These are phyloP conservation scores for Sodiomyces alkalinus DNA, from an alignment of 2,329 filamentous ascomycete genomes.

Conservation along the genomic window DNA sequence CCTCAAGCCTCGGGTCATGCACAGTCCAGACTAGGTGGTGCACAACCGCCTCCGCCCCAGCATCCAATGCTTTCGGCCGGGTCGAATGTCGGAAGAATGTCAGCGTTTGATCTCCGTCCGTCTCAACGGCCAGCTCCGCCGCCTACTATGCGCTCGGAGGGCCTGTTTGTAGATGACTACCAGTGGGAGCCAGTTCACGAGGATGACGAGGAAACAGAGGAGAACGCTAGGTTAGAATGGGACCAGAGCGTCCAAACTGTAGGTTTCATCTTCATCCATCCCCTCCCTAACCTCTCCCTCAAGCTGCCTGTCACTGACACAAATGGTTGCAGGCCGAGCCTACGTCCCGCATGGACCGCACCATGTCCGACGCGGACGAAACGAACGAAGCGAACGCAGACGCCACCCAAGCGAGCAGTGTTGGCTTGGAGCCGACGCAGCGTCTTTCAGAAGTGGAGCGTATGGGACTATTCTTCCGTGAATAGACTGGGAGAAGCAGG, in stretches of 20 bases:
- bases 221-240: slow-evolving; percentile 57
- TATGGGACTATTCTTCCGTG: slow-evolving; percentile 22
- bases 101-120: slow-evolving; percentile 29
- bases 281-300: slow-evolving; percentile 1
- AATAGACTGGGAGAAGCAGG: too few relatives aligned
- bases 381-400: slow-evolving; percentile 9
- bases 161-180: slow-evolving; percentile 56
- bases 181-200: slow-evolving; percentile 56
- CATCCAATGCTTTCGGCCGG: slow-evolving; percentile 2
- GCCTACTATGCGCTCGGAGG: slow-evolving; percentile 46
- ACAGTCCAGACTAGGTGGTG: slow-evolving; percentile 7
- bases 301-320: slow-evolving; percentile 17
- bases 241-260: slow-evolving; percentile 52
- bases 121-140: slow-evolving; percentile 36
- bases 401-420: slow-evolving; percentile 10
- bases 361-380: slow-evolving; percentile 12
- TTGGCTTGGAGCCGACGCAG: slow-evolving; percentile 53
- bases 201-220: slow-evolving; percentile 44
- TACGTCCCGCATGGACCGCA: slow-evolving; percentile 25
- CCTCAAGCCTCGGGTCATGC: slow-evolving; percentile 3
- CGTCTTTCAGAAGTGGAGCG: slow-evolving; percentile 50
- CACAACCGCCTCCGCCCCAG: slow-evolving; percentile 14
- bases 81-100: slow-evolving; percentile 6
- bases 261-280: slow-evolving; percentile 14
- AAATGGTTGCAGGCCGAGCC: slow-evolving; percentile 25